phyloP scores from a whole-genome alignment of 192 early-diverging fungal genomes.

The Rhizophagus clarus region DNA sequence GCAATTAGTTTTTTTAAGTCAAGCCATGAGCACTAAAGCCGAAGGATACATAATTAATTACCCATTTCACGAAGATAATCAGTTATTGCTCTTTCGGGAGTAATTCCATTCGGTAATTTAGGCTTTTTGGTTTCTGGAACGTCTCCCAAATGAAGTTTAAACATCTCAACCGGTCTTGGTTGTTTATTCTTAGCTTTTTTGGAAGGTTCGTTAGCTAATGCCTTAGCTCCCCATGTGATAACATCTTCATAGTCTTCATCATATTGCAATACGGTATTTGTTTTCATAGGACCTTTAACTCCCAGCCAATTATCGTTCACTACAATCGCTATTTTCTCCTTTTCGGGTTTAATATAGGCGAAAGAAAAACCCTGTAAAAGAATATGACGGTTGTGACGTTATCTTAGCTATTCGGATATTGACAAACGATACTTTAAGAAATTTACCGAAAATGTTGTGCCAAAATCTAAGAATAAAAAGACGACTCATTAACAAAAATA shows the following conservation, averaged over 20 bases:
- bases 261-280: slow-evolving; percentile 21
- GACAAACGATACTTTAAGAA: background rate
- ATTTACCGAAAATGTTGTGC: slow-evolving; percentile 20
- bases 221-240: slow-evolving; percentile 5
- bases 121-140: slow-evolving; percentile 10
- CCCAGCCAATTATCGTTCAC: slow-evolving; percentile 1
- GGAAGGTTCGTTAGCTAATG: background rate
- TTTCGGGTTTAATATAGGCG: background rate
- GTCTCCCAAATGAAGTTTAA: slow-evolving; percentile 24
- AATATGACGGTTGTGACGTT: background rate
- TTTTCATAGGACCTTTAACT: slow-evolving; percentile 4
- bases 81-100: slow-evolving; percentile 10
- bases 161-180: slow-evolving; percentile 2
- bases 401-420: background rate
- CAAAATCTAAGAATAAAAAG: slow-evolving; percentile 14
- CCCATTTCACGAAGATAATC: slow-evolving; percentile 30
- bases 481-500: no score
- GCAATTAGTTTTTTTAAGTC: background rate
- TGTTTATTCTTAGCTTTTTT: background rate
- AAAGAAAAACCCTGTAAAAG: background rate
- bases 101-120: background rate
- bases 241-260: background rate
- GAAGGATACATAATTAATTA: background rate
- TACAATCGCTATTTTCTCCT: background rate
- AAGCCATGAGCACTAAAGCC: no score